Percentiles rank a stretch among this genome's conserved stretches.
These are phyloP conservation scores for Cladosporium velox DNA, from an alignment of 2,329 filamentous ascomycete species.

Conservation along the genomic window DNA sequence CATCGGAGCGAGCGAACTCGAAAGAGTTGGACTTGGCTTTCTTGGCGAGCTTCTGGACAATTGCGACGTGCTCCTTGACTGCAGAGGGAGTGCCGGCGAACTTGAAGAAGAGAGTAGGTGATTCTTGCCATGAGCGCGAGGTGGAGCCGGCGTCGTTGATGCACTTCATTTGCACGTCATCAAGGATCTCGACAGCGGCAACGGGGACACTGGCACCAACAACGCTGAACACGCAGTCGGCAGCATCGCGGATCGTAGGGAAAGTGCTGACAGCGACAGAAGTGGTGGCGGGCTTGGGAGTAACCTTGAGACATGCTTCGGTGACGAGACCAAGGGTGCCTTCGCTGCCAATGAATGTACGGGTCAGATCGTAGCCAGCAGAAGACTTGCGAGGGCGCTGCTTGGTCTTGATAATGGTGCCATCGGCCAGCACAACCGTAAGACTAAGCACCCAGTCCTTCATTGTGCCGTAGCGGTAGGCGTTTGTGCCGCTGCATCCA, in stretches of 20 bases:
- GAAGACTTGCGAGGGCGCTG: conserved; percentile 87
- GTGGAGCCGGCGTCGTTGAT: conserved; percentile 68
- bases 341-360: conserved; percentile 86
- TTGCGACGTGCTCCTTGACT: conserved; percentile 76
- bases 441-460: conserved; percentile 87
- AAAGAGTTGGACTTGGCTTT: conserved; percentile 65
- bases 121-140: conserved; percentile 66
- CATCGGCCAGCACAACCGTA: conserved; percentile 87
- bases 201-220: conserved; percentile 80
- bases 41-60: conserved; percentile 64
- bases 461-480: conserved; percentile 93
- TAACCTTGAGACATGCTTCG: conserved; percentile 85
- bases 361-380: conserved; percentile 88
- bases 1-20: conserved; percentile 65
- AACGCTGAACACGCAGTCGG: conserved; percentile 76
- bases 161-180: conserved; percentile 84
- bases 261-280: conserved; percentile 76
- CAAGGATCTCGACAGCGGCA: conserved; percentile 88
- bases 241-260: conserved; percentile 67
- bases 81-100: conserved; percentile 67
- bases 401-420: conserved; percentile 84
- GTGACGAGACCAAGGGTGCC: conserved; percentile 90
- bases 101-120: conserved; percentile 74
- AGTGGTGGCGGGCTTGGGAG: conserved; percentile 74
- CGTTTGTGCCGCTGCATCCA: conserved; percentile 78